These are phyloP conservation scores for Torulaspora globosa DNA, from an alignment of 1,139 yeast species.

Conservation along the genomic window DNA sequence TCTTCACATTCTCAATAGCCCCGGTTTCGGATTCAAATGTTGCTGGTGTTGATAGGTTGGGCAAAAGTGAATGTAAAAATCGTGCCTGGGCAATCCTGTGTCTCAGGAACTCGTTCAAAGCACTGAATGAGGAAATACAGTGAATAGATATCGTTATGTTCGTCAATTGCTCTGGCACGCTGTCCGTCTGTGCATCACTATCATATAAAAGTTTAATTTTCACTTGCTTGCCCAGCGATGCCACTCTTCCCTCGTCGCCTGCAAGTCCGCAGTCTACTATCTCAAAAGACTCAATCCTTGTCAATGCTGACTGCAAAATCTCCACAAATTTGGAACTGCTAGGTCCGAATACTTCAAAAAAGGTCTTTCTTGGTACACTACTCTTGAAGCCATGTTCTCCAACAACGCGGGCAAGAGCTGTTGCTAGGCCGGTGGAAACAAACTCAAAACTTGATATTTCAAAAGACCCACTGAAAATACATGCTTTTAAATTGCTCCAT, in stretches of 20 bases:
- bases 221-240: slow-evolving; percentile 70
- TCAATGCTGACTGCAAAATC: slow-evolving; percentile 68
- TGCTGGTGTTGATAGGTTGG: slow-evolving; percentile 16
- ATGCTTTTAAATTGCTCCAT: slow-evolving; percentile 46
- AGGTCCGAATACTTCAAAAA: slow-evolving; percentile 47
- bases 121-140: slow-evolving; percentile 79
- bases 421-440: slow-evolving; percentile 62
- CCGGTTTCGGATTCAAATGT: slow-evolving; percentile 3
- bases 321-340: slow-evolving; percentile 45
- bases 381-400: slow-evolving; percentile 9
- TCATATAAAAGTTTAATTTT: slow-evolving; percentile 47
- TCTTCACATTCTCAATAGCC: slow-evolving; percentile 19
- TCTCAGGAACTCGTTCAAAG: slow-evolving; percentile 61
- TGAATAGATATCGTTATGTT: slow-evolving; percentile 66
- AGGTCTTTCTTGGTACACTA: slow-evolving; percentile 33
- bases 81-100: slow-evolving; percentile 37
- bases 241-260: slow-evolving; percentile 42
- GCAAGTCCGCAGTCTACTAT: slow-evolving; percentile 54
- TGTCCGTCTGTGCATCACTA: slow-evolving; percentile 36
- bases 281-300: slow-evolving; percentile 73
- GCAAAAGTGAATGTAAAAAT: slow-evolving; percentile 25
- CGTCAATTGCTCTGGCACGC: slow-evolving; percentile 38
- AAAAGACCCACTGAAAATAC: slow-evolving; percentile 37
- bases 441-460: slow-evolving; percentile 71
- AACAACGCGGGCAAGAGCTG: slow-evolving; percentile 45